A percentile compares a stretch with the other conserved stretches of the same genome.
These are phyloP conservation scores for Trametes versicolor DNA, from an alignment of 1,284 basidiomycete species.

Conservation along the genomic window DNA sequence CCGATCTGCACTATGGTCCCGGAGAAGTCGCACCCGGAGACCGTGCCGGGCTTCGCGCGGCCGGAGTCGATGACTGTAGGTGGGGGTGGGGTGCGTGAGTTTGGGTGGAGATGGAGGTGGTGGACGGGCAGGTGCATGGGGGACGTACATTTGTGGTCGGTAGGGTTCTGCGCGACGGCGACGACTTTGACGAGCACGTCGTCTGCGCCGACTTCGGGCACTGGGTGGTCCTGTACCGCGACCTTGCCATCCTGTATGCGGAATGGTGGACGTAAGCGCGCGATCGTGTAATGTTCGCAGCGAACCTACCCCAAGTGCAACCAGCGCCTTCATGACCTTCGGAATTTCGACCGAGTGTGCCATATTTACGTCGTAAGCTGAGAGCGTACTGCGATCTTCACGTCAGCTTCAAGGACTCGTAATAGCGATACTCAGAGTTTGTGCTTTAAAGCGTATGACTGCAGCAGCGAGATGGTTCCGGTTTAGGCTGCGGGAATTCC, in stretches of 20 bases:
- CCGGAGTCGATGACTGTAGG: neutral
- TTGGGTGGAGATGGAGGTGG: neutral
- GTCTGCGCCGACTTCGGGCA: constrained; percentile 37
- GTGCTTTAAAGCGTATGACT: too few relatives aligned
- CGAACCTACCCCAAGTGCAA: neutral
- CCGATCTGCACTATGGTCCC: constrained; percentile 39
- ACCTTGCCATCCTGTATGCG: constrained; percentile 6
- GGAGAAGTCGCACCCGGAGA: constrained; percentile 42
- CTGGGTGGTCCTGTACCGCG: constrained; percentile 37
- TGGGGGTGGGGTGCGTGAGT: neutral
- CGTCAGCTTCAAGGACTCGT: too few relatives aligned
- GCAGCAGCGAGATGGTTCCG: neutral
- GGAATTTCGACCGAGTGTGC: neutral
- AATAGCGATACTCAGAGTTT: too few relatives aligned
- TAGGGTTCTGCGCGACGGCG: constrained; percentile 42
- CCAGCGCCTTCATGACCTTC: constrained; percentile 3
- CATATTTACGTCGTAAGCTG: neutral
- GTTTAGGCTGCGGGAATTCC: neutral
- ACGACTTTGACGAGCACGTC: constrained; percentile 41
- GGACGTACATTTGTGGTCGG: constrained; percentile 40
- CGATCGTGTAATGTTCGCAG: too few relatives aligned
- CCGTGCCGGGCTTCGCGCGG: constrained; percentile 27
- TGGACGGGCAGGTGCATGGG: neutral
- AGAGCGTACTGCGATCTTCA: neutral
- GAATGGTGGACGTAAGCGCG: too few relatives aligned